Evolutionary conservation across 2,329 filamentous ascomycete genomes (phyloP).

Genomic region (Aspergillus spinulosporus): DNA sequence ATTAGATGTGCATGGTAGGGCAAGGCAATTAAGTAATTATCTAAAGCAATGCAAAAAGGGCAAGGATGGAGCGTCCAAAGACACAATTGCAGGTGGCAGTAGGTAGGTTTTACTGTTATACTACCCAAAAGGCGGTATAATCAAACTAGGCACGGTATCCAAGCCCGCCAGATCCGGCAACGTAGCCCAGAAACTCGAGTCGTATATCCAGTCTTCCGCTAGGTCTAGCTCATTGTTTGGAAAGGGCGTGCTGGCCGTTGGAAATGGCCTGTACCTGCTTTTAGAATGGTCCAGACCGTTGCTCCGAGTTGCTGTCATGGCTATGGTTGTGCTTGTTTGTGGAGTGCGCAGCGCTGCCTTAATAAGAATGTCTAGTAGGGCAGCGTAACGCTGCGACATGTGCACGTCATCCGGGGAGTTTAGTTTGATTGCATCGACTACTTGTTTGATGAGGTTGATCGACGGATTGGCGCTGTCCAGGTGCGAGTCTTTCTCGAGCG

Average conservation of each 20-base stretch:
- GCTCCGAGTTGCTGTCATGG: no score
- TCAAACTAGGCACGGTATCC: slow-evolving; percentile 6
- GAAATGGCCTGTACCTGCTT: not conserved
- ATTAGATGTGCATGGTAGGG: no score
- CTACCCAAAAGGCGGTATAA: not conserved
- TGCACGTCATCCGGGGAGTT: slow-evolving; percentile 10
- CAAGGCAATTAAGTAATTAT: no score
- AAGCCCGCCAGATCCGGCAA: slow-evolving; percentile 11
- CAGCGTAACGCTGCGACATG: slow-evolving; percentile 9
- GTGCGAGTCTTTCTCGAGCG: not conserved
- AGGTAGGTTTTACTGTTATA: no score
- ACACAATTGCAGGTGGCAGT: no score
- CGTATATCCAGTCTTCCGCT: slow-evolving; percentile 8
- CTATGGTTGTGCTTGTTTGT: no score
- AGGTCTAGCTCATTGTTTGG: no score
- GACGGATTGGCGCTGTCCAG: not conserved
- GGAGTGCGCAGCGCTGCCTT: not conserved
- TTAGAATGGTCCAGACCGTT: no score
- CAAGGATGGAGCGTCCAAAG: no score
- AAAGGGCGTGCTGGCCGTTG: no score
- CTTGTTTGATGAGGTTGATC: not conserved
- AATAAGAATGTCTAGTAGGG: slow-evolving; percentile 3
- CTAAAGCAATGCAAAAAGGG: no score
- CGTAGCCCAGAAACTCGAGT: slow-evolving; percentile 5
- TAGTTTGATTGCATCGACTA: slow-evolving; percentile 3